Conservation (phyloP, 768 basidiomycete species). For the Leccinum broughii region DNA sequence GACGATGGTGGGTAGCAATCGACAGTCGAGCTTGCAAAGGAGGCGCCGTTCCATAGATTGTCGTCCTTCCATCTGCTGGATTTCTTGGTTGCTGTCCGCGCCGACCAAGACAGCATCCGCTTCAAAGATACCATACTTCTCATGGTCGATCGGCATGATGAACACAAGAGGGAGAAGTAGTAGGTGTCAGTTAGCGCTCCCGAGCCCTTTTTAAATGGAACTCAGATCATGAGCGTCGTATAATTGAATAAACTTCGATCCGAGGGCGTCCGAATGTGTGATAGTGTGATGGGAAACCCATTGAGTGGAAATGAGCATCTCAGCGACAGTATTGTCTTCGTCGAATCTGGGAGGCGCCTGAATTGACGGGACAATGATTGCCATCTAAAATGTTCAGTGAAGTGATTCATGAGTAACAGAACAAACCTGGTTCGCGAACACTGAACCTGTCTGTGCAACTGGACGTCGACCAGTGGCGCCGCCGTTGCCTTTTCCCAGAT, state of each 20-base stretch:
- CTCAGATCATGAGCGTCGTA: not conserved
- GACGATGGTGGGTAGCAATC: not conserved
- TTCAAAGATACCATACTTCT: not conserved
- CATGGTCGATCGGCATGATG: not conserved
- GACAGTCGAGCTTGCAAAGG: not conserved
- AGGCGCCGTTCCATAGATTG: not conserved
- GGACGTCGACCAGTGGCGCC: not conserved
- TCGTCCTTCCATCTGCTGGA: not conserved
- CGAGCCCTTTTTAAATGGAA: not conserved
- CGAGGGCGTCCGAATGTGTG: not conserved
- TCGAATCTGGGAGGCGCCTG: not conserved
- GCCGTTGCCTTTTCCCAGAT: not conserved
- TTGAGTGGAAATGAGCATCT: not conserved
- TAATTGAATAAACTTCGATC: not conserved
- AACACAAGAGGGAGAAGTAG: not conserved
- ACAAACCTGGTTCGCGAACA: not conserved
- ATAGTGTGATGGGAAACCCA: not conserved
- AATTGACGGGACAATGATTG: not conserved
- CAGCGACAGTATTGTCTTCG: not conserved
- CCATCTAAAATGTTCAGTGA: not conserved
- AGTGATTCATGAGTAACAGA: not conserved
- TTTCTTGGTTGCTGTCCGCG: not conserved
- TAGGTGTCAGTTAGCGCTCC: not conserved
- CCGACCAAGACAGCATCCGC: not conserved
- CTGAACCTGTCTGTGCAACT: not conserved